Percentiles rank a stretch among this genome's conserved stretches.
These are phyloP conservation scores for Colletotrichum sojae DNA, from an alignment of 2,329 filamentous ascomycete species.

Conservation along the genomic window DNA sequence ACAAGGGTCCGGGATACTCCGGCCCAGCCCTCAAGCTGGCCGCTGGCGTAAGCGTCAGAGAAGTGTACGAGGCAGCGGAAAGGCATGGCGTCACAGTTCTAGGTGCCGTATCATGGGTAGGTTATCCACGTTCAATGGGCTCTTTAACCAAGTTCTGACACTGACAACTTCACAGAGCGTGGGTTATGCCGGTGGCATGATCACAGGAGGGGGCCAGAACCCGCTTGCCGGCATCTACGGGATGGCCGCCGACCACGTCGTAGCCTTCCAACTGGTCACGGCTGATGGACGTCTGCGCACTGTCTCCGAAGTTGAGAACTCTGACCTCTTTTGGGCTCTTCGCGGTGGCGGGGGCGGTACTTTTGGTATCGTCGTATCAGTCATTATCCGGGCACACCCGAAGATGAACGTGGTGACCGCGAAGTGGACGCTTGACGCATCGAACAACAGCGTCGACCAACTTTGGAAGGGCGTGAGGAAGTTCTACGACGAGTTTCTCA, in stretches of 20 bases:
- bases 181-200: constrained; percentile 67
- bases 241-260: constrained; percentile 65
- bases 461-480: constrained; percentile 49
- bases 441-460: constrained; percentile 17
- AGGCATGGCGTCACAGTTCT: too few species aligned
- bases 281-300: constrained; percentile 56
- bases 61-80: constrained; percentile 46
- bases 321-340: constrained; percentile 70
- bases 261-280: constrained; percentile 64
- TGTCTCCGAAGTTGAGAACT: constrained; percentile 57
- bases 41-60: constrained; percentile 63
- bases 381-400: background rate
- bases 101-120: too few species aligned
- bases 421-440: constrained; percentile 37
- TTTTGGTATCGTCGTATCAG: constrained; percentile 60
- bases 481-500: constrained; percentile 50
- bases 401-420: background rate
- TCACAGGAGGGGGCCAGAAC: constrained; percentile 68
- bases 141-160: constrained; percentile 52
- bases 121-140: too few species aligned
- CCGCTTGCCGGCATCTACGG: constrained; percentile 61
- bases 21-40: constrained; percentile 46
- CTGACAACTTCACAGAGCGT: constrained; percentile 62
- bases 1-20: background rate
- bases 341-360: constrained; percentile 66